Evolutionary conservation across 768 basidiomycete genomes (phyloP).

Genomic region (Boletus eberwhitei): DNA sequence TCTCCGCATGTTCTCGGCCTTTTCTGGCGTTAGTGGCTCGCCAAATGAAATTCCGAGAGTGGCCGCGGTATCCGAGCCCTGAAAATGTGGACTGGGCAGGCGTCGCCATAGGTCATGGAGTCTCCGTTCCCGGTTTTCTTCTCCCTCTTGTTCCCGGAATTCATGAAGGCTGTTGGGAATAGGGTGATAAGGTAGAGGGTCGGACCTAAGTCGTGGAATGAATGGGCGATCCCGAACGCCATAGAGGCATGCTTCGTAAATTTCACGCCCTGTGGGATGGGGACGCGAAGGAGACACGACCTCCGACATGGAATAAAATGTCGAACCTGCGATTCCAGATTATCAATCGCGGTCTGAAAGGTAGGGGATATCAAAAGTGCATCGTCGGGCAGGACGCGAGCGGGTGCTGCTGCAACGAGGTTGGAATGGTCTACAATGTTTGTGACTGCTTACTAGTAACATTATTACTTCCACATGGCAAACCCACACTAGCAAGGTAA

Average conservation of each 20-base stretch:
- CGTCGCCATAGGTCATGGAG: slow-evolving; percentile 63
- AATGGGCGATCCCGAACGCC: slow-evolving; percentile 52
- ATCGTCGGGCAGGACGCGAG: slow-evolving; percentile 20
- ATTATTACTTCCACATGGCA: slow-evolving; percentile 23
- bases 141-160: slow-evolving; percentile 63
- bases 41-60: slow-evolving; percentile 12
- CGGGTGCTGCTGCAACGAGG: slow-evolving; percentile 18
- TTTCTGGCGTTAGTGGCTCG: slow-evolving; percentile 42
- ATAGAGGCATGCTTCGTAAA: slow-evolving; percentile 50
- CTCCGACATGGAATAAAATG: slow-evolving; percentile 27
- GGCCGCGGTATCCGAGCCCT: slow-evolving; percentile 24
- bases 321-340: slow-evolving; percentile 18
- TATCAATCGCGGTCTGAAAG: slow-evolving; percentile 10
- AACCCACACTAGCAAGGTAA: slow-evolving; percentile 8
- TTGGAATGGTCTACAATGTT: slow-evolving; percentile 23
- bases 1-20: slow-evolving; percentile 59
- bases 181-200: slow-evolving; percentile 39
- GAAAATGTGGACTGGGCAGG: slow-evolving; percentile 38
- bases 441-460: slow-evolving; percentile 30
- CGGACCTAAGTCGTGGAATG: slow-evolving; percentile 59
- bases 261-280: slow-evolving; percentile 44
- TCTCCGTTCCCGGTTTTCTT: slow-evolving; percentile 55
- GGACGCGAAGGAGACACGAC: slow-evolving; percentile 17
- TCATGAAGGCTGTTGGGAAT: slow-evolving; percentile 54
- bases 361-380: slow-evolving; percentile 23